Base-by-base conservation (phyloP, 176 grass and related monocot species). In the Neostapfia colusana region DNA sequence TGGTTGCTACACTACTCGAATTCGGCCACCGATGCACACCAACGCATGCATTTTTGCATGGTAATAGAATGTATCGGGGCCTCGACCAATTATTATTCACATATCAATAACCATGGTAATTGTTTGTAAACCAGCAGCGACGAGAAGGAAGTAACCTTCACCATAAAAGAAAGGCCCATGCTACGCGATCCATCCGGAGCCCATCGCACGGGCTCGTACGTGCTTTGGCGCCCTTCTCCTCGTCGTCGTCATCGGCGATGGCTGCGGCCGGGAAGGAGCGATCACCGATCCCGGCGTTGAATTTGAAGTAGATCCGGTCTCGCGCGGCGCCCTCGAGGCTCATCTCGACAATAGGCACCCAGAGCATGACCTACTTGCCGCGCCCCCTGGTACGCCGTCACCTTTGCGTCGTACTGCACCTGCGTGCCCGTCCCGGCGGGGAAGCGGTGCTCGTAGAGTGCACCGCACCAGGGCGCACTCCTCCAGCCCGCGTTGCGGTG, bases 271-370 rank as follows among this genome's bases (percentile, higher is more conserved):
- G 94, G 84, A 89, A 97, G 10, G 91, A 87, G 10, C 91, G n/a
- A n/a, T n/a, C 75, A 1, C 91, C 91, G 55, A 97, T 91, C 1
- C 91, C 94, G 27, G 91, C 82, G 7, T 37, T 62, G 17, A 91
- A 89, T 78, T 93, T 97, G 86, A 97, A 93, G 88, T 93, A 89
- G 20, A 97, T 81, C 82, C 27, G 87, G 18, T 83, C 79, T 8
- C 35, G 66, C 11, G 27, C 83, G 15, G 35, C 68, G 9, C 78
- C 84, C 62, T 79, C 86, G n/a, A 93, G 61, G 85, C 55, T 90
- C 89, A 93, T 97, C 84, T 97, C 95, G n/a, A 78, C 82, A 81
- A 97, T 88, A 49, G 95, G 91, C 62, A 97, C 84, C 95, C 95
- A 97, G 25, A 97, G 79, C 68, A 97, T 45, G 71, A 97, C 67